Conservation (phyloP, 2,329 filamentous ascomycete species). For the Talaromyces albobiverticillius region DNA sequence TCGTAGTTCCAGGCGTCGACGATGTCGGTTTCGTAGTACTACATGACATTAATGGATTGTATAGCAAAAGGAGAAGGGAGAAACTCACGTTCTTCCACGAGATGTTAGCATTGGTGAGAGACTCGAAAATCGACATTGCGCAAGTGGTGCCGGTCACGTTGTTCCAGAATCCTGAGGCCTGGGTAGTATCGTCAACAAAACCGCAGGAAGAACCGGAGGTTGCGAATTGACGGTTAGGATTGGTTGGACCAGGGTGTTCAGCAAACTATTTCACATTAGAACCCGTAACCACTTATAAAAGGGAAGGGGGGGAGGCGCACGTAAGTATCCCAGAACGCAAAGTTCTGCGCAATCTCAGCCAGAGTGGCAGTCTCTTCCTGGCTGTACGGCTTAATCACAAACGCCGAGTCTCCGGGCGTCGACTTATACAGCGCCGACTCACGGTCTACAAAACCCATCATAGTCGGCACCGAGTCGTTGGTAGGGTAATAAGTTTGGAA, state of each 20-base stretch:
- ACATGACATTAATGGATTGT: not conserved
- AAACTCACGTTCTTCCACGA: slow-evolving; percentile 35
- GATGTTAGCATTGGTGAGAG: slow-evolving; percentile 33
- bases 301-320: slow-evolving; percentile 17
- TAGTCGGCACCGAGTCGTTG: slow-evolving; percentile 34
- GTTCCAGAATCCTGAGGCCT: slow-evolving; percentile 30
- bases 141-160: slow-evolving; percentile 35
- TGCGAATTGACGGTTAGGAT: slow-evolving; percentile 40
- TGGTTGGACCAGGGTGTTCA: slow-evolving; percentile 40
- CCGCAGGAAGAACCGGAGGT: slow-evolving; percentile 36
- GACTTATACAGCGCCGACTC: slow-evolving; percentile 35
- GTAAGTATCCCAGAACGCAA: slow-evolving; percentile 38
- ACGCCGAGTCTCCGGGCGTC: slow-evolving; percentile 33
- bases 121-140: slow-evolving; percentile 37
- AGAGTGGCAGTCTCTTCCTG: slow-evolving; percentile 34
- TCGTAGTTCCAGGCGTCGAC: slow-evolving; percentile 28
- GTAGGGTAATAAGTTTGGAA: slow-evolving; percentile 37
- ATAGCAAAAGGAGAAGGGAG: not conserved
- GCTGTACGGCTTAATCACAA: slow-evolving; percentile 38
- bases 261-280: slow-evolving; percentile 23
- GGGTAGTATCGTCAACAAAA: slow-evolving; percentile 30
- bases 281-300: not conserved
- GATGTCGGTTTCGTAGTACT: slow-evolving; percentile 40
- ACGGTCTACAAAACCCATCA: slow-evolving; percentile 39
- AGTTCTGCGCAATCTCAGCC: slow-evolving; percentile 35